A percentile compares a stretch with the other conserved stretches of the same genome.
phyloP scores from a whole-genome alignment of 148 eudicot genomes.

The Spergularia bocconei region DNA sequence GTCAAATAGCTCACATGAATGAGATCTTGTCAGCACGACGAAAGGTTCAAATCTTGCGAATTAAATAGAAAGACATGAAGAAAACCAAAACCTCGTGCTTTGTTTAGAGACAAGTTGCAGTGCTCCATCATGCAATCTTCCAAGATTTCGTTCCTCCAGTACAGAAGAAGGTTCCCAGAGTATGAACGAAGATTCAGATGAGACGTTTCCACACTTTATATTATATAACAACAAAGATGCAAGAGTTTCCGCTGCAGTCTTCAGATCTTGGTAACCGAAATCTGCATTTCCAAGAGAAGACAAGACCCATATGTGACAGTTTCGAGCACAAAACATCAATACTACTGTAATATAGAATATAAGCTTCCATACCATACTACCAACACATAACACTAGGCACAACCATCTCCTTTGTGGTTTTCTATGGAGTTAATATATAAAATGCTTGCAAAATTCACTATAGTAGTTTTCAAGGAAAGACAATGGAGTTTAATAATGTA shows the following conservation, averaged over 20 bases:
- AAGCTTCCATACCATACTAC: not conserved
- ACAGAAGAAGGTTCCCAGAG: not conserved
- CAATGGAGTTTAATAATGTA: not conserved
- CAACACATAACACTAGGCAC: not conserved
- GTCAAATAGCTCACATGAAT: conserved; percentile 66
- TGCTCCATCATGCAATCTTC: not conserved
- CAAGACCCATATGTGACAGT: not conserved
- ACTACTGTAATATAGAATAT: conserved; percentile 2
- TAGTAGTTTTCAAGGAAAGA: not conserved
- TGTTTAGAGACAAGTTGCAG: not conserved
- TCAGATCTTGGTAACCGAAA: not conserved
- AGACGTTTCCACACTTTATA: too few species aligned
- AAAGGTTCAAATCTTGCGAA: conserved; percentile 55
- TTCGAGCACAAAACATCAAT: not conserved
- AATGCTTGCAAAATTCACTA: not conserved
- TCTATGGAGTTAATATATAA: not conserved
- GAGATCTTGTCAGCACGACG: conserved; percentile 46
- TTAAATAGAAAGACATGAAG: conserved; percentile 25
- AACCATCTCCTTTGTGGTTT: not conserved
- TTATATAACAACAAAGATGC: not conserved
- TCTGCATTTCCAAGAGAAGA: conserved; percentile 8
- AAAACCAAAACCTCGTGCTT: conserved; percentile 6
- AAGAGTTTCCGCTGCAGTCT: conserved; percentile 4
- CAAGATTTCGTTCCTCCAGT: not conserved
- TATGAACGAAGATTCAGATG: not conserved